Evolutionary conservation across 2,329 filamentous ascomycete species (phyloP).

Genomic region (Apiospora marii): DNA sequence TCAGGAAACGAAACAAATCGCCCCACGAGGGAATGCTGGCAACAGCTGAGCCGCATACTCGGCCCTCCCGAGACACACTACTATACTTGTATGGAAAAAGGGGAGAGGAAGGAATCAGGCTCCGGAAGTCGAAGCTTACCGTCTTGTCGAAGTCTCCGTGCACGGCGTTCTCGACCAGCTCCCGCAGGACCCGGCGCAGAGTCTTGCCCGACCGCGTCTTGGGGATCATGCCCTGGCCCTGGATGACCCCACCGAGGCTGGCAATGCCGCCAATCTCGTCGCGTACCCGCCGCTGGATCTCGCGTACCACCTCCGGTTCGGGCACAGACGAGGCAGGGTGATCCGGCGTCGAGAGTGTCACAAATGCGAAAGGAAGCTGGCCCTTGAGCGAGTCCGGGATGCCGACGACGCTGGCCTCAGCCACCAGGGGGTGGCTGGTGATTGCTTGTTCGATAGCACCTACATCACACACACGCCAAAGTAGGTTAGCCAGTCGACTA

Average conservation of each 20-base stretch:
- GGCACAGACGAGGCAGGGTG: slow-evolving; percentile 61
- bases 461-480: slow-evolving; percentile 41
- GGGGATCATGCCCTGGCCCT: slow-evolving; percentile 86
- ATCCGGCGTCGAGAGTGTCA: slow-evolving; percentile 60
- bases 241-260: slow-evolving; percentile 83
- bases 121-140: slow-evolving; percentile 39
- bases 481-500: neutral
- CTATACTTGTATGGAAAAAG: neutral
- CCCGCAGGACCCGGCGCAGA: slow-evolving; percentile 79
- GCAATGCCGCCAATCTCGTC: slow-evolving; percentile 89
- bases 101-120: neutral
- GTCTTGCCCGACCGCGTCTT: slow-evolving; percentile 95
- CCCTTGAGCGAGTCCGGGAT: slow-evolving; percentile 89
- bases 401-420: slow-evolving; percentile 85
- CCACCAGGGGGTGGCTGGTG: slow-evolving; percentile 78
- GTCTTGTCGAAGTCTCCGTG: slow-evolving; percentile 75
- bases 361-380: slow-evolving; percentile 89
- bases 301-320: slow-evolving; percentile 53
- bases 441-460: slow-evolving; percentile 92
- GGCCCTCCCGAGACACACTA: neutral
- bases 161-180: slow-evolving; percentile 84
- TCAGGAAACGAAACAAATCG: neutral
- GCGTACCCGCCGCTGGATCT: slow-evolving; percentile 77
- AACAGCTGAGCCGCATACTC: neutral
- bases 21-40: neutral